A percentile compares a stretch with the other conserved stretches of the same genome.
phyloP scores from a whole-genome alignment of 2,329 filamentous ascomycete species.

The Tympanopsis confertula region DNA sequence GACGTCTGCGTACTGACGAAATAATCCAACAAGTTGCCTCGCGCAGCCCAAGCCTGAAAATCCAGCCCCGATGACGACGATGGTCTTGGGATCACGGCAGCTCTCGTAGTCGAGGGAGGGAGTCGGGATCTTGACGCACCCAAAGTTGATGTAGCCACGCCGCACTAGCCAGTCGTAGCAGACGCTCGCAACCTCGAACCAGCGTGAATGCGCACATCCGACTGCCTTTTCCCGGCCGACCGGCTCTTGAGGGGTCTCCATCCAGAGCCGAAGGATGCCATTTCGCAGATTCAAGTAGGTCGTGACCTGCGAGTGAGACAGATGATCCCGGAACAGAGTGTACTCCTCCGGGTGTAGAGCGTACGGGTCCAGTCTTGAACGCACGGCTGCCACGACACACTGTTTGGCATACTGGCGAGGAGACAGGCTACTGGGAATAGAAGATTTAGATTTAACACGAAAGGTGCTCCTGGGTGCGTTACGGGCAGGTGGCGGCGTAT shows the following conservation, averaged over 20 bases:
- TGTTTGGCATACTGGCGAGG: constrained; percentile 76
- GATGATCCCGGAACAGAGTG: constrained; percentile 63
- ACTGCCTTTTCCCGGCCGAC: constrained; percentile 78
- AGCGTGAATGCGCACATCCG: constrained; percentile 78
- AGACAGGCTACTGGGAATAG: constrained; percentile 67
- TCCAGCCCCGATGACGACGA: constrained; percentile 85
- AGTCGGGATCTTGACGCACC: constrained; percentile 65
- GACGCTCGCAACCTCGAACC: constrained; percentile 78
- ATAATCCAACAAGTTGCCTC: constrained; percentile 77
- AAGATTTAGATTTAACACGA: constrained; percentile 64
- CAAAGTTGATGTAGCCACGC: constrained; percentile 91
- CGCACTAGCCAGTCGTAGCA: constrained; percentile 88
- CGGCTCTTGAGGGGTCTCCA: constrained; percentile 69
- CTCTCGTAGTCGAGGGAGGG: constrained; percentile 18
- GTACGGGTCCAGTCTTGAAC: constrained; percentile 81
- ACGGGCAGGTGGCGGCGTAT: constrained; percentile 9
- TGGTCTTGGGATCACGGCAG: constrained; percentile 49
- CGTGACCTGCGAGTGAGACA: constrained; percentile 82
- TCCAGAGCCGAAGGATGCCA: constrained; percentile 82
- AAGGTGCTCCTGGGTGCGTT: constrained; percentile 25
- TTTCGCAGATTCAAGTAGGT: constrained; percentile 95
- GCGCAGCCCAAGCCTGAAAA: constrained; percentile 87
- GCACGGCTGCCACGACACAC: constrained; percentile 79
- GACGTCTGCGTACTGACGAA: constrained; percentile 64
- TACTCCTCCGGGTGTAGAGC: constrained; percentile 79